A percentile compares a stretch with the other conserved stretches of the same genome.
These are phyloP conservation scores for Pholiota molesta DNA, from an alignment of 768 basidiomycete genomes.

Conservation along the genomic window DNA sequence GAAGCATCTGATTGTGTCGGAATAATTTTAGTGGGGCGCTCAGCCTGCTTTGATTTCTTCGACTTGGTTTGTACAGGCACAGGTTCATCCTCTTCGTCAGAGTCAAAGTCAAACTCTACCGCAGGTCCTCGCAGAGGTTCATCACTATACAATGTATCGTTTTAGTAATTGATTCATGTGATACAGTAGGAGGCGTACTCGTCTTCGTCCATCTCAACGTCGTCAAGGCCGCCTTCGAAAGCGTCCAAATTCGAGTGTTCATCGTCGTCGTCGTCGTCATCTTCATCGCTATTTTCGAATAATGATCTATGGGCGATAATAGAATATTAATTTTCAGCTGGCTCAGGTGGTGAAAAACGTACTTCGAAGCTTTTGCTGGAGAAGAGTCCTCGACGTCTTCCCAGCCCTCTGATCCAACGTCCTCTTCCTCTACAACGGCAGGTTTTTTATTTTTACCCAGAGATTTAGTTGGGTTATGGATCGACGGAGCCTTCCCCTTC, in stretches of 20 bases:
- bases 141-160: conserved; percentile 38
- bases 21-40: conserved; percentile 50
- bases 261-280: conserved; percentile 7
- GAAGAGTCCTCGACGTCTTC: conserved; percentile 60
- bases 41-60: conserved; percentile 57
- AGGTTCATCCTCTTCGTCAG: conserved; percentile 58
- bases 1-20: conserved; percentile 49
- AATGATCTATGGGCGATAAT: conserved; percentile 37
- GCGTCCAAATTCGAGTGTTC: conserved; percentile 20
- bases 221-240: conserved; percentile 51
- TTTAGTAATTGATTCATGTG: conserved; percentile 8
- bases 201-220: conserved; percentile 49
- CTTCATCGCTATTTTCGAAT: conserved; percentile 48
- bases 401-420: conserved; percentile 55
- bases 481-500: conserved; percentile 30
- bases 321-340: conserved; percentile 7
- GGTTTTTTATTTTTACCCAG: conserved; percentile 21
- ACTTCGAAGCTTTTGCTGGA: conserved; percentile 44
- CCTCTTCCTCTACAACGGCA: conserved; percentile 15
- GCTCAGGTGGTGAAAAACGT: conserved; percentile 30
- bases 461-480: conserved; percentile 19
- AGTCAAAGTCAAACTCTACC: conserved; percentile 67
- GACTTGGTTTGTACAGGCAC: conserved; percentile 38
- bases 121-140: conserved; percentile 51
- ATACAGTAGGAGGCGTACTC: conserved; percentile 14